Evolutionary conservation across 306 rosid genomes (phyloP).

Genomic region (Acacia acuminata): DNA sequence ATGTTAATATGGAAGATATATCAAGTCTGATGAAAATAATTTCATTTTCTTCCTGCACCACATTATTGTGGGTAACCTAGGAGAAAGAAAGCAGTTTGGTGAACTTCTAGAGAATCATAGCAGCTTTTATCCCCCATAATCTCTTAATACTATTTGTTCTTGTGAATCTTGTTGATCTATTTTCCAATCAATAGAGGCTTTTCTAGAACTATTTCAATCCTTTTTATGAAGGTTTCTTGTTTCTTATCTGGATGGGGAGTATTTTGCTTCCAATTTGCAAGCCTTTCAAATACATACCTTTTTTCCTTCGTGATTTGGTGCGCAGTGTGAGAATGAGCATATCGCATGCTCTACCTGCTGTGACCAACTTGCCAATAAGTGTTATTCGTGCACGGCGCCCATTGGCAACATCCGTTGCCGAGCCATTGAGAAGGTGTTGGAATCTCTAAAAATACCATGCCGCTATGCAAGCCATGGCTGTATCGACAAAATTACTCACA

Average conservation of each 20-base stretch:
- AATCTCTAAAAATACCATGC: constrained; percentile 64
- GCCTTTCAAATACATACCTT: background rate
- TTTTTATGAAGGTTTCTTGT: background rate
- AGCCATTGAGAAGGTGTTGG: constrained; percentile 63
- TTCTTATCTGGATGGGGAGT: background rate
- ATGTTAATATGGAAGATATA: background rate
- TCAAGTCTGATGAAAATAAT: background rate
- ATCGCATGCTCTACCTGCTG: constrained; percentile 75
- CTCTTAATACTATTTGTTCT: background rate
- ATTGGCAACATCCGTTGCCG: constrained; percentile 80
- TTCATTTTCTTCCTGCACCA: background rate
- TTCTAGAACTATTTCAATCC: background rate
- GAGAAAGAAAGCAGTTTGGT: background rate
- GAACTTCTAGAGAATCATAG: background rate
- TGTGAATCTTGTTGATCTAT: background rate
- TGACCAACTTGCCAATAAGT: constrained; percentile 50
- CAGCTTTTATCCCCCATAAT: background rate
- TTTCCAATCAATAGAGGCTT: background rate
- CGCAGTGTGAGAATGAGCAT: constrained; percentile 92
- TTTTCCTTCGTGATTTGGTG: constrained; percentile 22
- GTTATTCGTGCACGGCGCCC: constrained; percentile 66
- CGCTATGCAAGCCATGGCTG: constrained; percentile 59
- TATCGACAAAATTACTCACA: constrained; percentile 39
- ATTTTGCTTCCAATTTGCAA: background rate
- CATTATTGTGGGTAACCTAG: background rate